Percentiles rank a stretch among this genome's conserved stretches.
Evolutionary conservation across 192 early-diverging fungal genomes (phyloP).

Genomic region (Podila minutissima): DNA sequence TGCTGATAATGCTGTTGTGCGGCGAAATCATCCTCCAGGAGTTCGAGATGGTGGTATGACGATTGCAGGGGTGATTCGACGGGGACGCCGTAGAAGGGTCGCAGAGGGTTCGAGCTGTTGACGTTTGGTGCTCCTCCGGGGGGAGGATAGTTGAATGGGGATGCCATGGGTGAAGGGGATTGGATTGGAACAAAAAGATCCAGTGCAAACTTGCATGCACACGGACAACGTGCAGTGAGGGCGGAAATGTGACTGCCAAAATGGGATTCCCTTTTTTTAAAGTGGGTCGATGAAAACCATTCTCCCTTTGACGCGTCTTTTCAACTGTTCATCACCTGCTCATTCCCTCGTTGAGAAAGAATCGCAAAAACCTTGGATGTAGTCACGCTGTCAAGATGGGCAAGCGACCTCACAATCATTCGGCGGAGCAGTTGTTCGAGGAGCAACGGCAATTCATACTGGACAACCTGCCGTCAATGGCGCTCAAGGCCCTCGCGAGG

Average conservation of each 20-base stretch:
- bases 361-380: too few species aligned
- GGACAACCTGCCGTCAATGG: too few species aligned
- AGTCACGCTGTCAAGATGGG: too few species aligned
- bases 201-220: neutral
- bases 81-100: slow-evolving; percentile 27
- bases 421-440: too few species aligned
- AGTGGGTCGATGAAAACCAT: too few species aligned
- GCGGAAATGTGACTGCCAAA: neutral
- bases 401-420: too few species aligned
- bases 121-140: slow-evolving; percentile 34
- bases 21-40: slow-evolving; percentile 16
- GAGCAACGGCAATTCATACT: too few species aligned
- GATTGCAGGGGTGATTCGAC: slow-evolving; percentile 30
- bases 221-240: neutral
- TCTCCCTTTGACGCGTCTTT: too few species aligned
- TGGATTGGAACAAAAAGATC: slow-evolving; percentile 1
- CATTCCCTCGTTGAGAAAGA: too few species aligned
- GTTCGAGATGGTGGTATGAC: slow-evolving; percentile 15
- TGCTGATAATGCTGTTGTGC: neutral
- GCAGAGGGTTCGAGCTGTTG: slow-evolving; percentile 19
- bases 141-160: slow-evolving; percentile 33
- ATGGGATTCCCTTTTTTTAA: neutral
- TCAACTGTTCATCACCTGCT: too few species aligned
- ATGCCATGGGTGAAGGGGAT: slow-evolving; percentile 14
- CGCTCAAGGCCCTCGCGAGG: too few species aligned